phyloP scores from a whole-genome alignment of 2,329 filamentous ascomycete species.

The Paracamarosporium sp. region DNA sequence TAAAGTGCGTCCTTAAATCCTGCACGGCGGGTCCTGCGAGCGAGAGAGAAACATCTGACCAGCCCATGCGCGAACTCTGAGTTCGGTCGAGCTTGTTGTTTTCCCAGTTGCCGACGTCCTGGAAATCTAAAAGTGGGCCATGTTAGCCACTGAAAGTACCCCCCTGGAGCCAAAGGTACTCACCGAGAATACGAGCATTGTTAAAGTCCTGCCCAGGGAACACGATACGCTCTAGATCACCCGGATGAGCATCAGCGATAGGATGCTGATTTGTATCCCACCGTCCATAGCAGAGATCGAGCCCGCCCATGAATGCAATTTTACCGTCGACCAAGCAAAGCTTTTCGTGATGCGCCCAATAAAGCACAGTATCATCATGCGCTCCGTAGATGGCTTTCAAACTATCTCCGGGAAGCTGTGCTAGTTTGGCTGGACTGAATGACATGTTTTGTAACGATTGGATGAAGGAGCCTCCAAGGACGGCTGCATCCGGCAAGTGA shows the following conservation, averaged over 20 bases:
- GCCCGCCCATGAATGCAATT: slow-evolving; percentile 86
- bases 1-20: slow-evolving; percentile 79
- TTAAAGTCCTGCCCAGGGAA: slow-evolving; percentile 95
- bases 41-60: slow-evolving; percentile 85
- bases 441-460: slow-evolving; percentile 63
- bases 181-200: slow-evolving; percentile 81
- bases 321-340: slow-evolving; percentile 81
- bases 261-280: slow-evolving; percentile 89
- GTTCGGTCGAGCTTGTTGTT: slow-evolving; percentile 86
- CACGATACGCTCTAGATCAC: slow-evolving; percentile 74
- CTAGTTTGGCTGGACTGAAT: slow-evolving; percentile 61
- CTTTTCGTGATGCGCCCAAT: slow-evolving; percentile 95
- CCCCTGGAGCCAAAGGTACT: slow-evolving; percentile 11
- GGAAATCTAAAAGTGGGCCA: slow-evolving; percentile 62
- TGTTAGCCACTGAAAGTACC: slow-evolving; percentile 19
- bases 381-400: slow-evolving; percentile 83
- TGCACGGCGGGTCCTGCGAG: slow-evolving; percentile 76
- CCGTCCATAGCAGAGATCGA: slow-evolving; percentile 85
- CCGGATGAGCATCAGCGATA: slow-evolving; percentile 83
- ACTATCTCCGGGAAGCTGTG: slow-evolving; percentile 74
- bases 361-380: slow-evolving; percentile 80
- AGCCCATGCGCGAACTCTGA: slow-evolving; percentile 85
- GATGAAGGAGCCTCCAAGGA: slow-evolving; percentile 65
- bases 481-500: slow-evolving; percentile 77
- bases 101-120: slow-evolving; percentile 78